Conservation (phyloP, 805 yeast species). For the Saccharomycopsis fibuligera region DNA sequence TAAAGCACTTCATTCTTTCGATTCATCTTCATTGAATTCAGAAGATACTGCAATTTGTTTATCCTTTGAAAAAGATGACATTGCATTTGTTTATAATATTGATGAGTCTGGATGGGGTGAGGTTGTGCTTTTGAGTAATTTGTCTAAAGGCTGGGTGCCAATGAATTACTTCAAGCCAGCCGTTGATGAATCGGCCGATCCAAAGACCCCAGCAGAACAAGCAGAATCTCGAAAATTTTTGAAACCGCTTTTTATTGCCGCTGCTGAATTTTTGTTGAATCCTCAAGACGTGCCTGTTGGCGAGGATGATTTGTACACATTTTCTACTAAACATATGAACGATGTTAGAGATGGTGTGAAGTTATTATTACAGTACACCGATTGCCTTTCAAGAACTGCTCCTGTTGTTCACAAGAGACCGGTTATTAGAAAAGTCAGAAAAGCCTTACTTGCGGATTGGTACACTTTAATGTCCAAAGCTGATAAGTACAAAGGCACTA, state of each 20-base stretch:
- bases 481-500: constrained; percentile 63
- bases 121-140: constrained; percentile 58
- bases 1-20: constrained; percentile 53
- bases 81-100: constrained; percentile 71
- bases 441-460: constrained; percentile 73
- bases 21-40: constrained; percentile 47
- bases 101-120: constrained; percentile 89
- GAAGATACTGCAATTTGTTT: constrained; percentile 69
- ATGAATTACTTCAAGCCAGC: constrained; percentile 63
- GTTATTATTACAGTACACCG: constrained; percentile 54
- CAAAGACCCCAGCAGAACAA: constrained; percentile 23
- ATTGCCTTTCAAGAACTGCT: constrained; percentile 69
- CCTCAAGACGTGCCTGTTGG: constrained; percentile 46
- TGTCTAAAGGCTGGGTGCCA: constrained; percentile 79
- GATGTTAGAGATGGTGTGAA: constrained; percentile 71
- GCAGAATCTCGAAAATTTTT: constrained; percentile 47
- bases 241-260: constrained; percentile 48
- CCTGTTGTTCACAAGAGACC: constrained; percentile 61
- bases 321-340: constrained; percentile 52
- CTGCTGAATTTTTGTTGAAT: constrained; percentile 60
- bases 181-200: constrained; percentile 26
- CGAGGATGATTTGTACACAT: constrained; percentile 37
- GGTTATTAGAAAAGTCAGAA: constrained; percentile 55
- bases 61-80: constrained; percentile 61
- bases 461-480: constrained; percentile 71